Evolutionary conservation across 2,329 filamentous ascomycete genomes (phyloP).

Genomic region (Nothopassalora personata): DNA sequence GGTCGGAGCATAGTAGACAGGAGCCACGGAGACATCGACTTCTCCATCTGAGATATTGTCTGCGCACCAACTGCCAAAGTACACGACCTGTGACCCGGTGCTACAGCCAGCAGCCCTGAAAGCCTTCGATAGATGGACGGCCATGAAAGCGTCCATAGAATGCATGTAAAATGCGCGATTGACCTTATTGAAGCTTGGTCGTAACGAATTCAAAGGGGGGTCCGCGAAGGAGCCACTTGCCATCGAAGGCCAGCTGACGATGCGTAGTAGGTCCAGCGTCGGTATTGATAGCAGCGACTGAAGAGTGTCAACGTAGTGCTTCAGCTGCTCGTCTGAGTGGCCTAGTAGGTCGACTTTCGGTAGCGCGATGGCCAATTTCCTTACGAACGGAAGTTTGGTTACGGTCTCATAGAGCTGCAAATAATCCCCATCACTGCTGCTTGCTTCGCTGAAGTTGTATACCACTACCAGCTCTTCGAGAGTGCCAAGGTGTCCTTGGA

Average conservation of each 20-base stretch:
- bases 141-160: neutral
- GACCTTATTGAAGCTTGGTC: neutral
- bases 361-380: too few relatives aligned
- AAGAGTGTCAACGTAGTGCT: too few relatives aligned
- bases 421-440: too few relatives aligned
- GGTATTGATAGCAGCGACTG: too few relatives aligned
- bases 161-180: neutral
- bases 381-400: too few relatives aligned
- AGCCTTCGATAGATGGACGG: neutral
- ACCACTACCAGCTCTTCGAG: neutral
- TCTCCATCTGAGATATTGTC: neutral
- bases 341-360: too few relatives aligned
- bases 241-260: too few relatives aligned
- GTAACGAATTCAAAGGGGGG: neutral
- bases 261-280: too few relatives aligned
- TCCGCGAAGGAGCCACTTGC: neutral
- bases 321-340: too few relatives aligned
- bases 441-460: neutral
- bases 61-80: neutral
- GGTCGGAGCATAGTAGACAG: neutral
- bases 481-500: neutral
- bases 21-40: neutral
- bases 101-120: neutral
- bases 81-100: neutral
- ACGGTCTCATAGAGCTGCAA: too few relatives aligned